A percentile compares a stretch with the other conserved stretches of the same genome.
These are phyloP conservation scores for Pyrenochaeta sp. DNA, from an alignment of 2,329 filamentous ascomycete species.

Conservation along the genomic window DNA sequence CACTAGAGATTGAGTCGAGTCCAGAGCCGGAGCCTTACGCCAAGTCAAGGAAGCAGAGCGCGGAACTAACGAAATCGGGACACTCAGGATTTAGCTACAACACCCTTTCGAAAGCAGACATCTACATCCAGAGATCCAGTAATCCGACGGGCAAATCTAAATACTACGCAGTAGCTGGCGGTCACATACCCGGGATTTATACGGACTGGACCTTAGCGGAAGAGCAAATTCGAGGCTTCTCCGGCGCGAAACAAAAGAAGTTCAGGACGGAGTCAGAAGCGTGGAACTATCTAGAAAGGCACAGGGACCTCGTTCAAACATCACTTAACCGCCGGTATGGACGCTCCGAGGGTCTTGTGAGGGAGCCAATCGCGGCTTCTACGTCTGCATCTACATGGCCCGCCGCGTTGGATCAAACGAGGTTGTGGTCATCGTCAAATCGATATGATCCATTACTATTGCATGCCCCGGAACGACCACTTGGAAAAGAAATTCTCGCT, in stretches of 20 bases:
- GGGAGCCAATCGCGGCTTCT: background rate
- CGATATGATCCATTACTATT: background rate
- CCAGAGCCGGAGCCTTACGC: slow-evolving; percentile 11
- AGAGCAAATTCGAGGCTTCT: slow-evolving; percentile 75
- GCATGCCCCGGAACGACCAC: background rate
- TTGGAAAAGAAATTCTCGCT: background rate
- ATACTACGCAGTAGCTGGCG: slow-evolving; percentile 68
- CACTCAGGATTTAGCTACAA: background rate
- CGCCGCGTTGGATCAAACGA: background rate
- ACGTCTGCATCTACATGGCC: background rate
- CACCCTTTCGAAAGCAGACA: slow-evolving; percentile 71
- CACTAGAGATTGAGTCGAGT: slow-evolving; percentile 23
- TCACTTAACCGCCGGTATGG: background rate
- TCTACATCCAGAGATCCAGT: slow-evolving; percentile 69
- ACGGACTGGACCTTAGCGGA: slow-evolving; percentile 73
- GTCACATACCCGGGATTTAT: slow-evolving; percentile 67
- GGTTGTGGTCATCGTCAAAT: background rate
- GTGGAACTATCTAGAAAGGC: slow-evolving; percentile 72
- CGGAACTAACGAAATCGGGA: background rate
- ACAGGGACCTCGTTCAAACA: slow-evolving; percentile 25
- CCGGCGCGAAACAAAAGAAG: slow-evolving; percentile 65
- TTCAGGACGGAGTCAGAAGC: slow-evolving; percentile 69
- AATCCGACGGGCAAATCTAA: slow-evolving; percentile 52
- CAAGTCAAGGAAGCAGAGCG: background rate
- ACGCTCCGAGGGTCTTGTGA: background rate